Evolutionary conservation across 2,329 filamentous ascomycete genomes (phyloP).

Genomic region (Colletotrichum sp.): DNA sequence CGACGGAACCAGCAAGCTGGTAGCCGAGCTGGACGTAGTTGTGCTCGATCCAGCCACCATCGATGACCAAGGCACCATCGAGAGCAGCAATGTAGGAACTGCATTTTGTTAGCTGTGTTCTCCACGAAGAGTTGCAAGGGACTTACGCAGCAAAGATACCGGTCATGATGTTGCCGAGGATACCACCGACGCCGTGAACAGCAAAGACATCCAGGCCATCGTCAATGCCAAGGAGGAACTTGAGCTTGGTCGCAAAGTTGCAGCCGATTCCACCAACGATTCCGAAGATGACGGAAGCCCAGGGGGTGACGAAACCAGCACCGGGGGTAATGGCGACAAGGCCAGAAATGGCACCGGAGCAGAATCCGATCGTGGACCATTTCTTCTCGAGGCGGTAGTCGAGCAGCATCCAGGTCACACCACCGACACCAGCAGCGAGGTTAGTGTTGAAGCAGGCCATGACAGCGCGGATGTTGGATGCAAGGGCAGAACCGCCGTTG

Average conservation of each 20-base stretch:
- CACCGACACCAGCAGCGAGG: conserved; percentile 81
- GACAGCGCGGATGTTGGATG: conserved; percentile 83
- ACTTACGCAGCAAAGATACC: conserved; percentile 76
- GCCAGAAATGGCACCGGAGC: conserved; percentile 85
- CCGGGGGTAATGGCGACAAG: conserved; percentile 90
- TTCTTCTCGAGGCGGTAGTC: conserved; percentile 93
- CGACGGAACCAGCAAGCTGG: conserved; percentile 72
- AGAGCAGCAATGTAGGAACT: conserved; percentile 75
- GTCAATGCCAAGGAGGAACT: conserved; percentile 76
- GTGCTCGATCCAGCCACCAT: conserved; percentile 74
- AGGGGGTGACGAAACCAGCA: conserved; percentile 80
- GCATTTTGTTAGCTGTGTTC: background rate
- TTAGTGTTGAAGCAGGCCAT: conserved; percentile 93
- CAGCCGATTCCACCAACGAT: conserved; percentile 68
- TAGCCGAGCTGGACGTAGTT: conserved; percentile 75
- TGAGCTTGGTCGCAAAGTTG: conserved; percentile 89
- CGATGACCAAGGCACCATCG: conserved; percentile 65
- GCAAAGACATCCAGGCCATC: conserved; percentile 92
- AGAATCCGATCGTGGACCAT: conserved; percentile 94
- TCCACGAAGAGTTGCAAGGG: background rate
- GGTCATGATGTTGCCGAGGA: conserved; percentile 80
- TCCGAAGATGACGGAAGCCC: conserved; percentile 64
- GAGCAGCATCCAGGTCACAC: conserved; percentile 82
- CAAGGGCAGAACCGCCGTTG: conserved; percentile 85
- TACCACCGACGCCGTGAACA: conserved; percentile 85